These are phyloP conservation scores for Trichoderma sp. DNA, from an alignment of 2,329 filamentous ascomycete genomes.

Conservation along the genomic window DNA sequence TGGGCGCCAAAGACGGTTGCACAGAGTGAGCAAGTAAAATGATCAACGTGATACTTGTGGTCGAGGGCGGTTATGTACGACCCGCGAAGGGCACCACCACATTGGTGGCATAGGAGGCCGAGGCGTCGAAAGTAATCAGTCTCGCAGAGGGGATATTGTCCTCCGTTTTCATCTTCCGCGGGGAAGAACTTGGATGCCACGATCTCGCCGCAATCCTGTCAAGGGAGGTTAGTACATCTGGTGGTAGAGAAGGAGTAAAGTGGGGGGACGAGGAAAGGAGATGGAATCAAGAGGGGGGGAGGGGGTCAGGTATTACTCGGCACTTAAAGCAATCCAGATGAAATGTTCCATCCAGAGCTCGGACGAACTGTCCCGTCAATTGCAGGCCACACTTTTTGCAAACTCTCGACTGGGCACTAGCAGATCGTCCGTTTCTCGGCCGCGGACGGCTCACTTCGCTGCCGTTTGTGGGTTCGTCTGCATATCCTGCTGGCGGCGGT, in stretches of 20 bases:
- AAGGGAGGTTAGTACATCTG: slow-evolving; percentile 20
- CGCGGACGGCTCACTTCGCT: slow-evolving; percentile 58
- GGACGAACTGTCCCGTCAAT: slow-evolving; percentile 92
- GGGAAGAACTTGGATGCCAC: slow-evolving; percentile 99
- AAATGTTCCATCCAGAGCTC: slow-evolving; percentile 88
- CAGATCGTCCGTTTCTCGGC: slow-evolving; percentile 52
- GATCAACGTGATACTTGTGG: slow-evolving; percentile 97
- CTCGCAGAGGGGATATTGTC: slow-evolving; percentile 93
- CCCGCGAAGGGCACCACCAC: slow-evolving; percentile 86
- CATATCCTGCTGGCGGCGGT: slow-evolving; percentile 31
- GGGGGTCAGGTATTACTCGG: slow-evolving; percentile 58
- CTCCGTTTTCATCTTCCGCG: slow-evolving; percentile 83
- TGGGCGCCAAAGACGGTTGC: slow-evolving; percentile 97
- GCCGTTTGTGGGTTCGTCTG: slow-evolving; percentile 52
- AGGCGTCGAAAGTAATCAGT: slow-evolving; percentile 95
- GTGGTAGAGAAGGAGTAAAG: neutral
- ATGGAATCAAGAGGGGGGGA: neutral
- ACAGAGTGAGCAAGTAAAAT: slow-evolving; percentile 97
- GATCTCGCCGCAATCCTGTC: slow-evolving; percentile 90
- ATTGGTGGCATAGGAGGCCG: slow-evolving; percentile 86
- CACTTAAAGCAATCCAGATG: slow-evolving; percentile 98
- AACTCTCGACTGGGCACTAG: slow-evolving; percentile 60
- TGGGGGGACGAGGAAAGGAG: slow-evolving; percentile 14
- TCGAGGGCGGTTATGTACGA: slow-evolving; percentile 98
- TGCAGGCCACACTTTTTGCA: slow-evolving; percentile 88